Evolutionary conservation across 1,284 basidiomycete genomes (phyloP), one percentile per base, ranked within the genome.

Genomic region (Cryptococcus sp.): DNA sequence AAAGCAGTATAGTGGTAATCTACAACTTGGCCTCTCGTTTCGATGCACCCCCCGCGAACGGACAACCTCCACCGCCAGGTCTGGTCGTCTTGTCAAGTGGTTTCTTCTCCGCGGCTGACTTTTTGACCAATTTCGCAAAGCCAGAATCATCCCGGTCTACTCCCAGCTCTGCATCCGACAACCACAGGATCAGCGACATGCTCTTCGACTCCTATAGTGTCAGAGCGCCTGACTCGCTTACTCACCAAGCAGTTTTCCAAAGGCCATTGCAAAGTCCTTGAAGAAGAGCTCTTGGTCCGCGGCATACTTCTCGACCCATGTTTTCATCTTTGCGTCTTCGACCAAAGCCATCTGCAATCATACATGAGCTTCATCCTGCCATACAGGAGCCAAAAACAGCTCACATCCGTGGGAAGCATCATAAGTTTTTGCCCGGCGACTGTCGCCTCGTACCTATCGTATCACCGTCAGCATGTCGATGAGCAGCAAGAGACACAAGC

Each of bases 211-310:
- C 31, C 13, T 35, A 35, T 8, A 35, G 8, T 8, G 4, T 35
- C 13, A 3, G 3, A 6, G 25, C 25, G n/a, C 20, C 19, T 17
- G 42, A 35, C 25, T 46, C 31, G 35, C 16, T 22, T 49, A 38
- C 70, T 50, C 42, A 70, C 68, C 72, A 53, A 79, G 69, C 22
- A 80, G 70, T 64, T 80, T 79, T 19, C 65, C 78, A 56, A 79
- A 79, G 7, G 78, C 77, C 54, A 75, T 62, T 17, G 81, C 70
- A 64, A 85, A 85, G 69, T 85, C 80, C 47, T 76, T 70, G 71
- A 82, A 84, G 78, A 84, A 84, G 6, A 79, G 70, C 47, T 82
- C 80, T 62, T 81, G 77, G 73, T 84, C 82, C 47, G 80, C 80
- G 5, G 83, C 82, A 72, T 81, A 80, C 56, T 76, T 77, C 56